Percentiles rank a stretch among this genome's conserved stretches.
Conservation (phyloP, 495 filamentous ascomycete species). For the Cetradonia linearis region DNA sequence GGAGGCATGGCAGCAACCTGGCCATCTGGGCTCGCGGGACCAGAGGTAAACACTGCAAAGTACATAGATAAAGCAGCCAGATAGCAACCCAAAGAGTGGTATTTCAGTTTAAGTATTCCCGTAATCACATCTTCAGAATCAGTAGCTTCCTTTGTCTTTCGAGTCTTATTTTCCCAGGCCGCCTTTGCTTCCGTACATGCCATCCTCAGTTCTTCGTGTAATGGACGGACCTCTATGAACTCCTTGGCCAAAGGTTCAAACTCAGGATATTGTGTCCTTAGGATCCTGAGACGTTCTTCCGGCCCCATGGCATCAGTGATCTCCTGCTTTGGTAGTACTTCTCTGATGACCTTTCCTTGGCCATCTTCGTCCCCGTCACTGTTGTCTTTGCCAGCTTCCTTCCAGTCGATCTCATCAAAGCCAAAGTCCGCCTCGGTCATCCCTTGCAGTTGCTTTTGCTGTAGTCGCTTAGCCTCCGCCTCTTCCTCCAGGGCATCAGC, state of each 20-base stretch:
- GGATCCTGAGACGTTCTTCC: slow-evolving; percentile 63
- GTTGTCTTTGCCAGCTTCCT: slow-evolving; percentile 37
- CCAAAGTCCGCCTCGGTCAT: slow-evolving; percentile 87
- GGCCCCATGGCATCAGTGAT: slow-evolving; percentile 68
- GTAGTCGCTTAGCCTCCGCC: slow-evolving; percentile 71
- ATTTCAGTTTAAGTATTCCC: slow-evolving; percentile 55
- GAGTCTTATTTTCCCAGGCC: slow-evolving; percentile 26
- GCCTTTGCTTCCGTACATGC: slow-evolving; percentile 47
- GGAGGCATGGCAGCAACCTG: slow-evolving; percentile 49
- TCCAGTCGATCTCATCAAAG: slow-evolving; percentile 83
- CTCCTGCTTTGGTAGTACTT: slow-evolving; percentile 70
- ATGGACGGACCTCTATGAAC: slow-evolving; percentile 58
- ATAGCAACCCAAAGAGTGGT: slow-evolving; percentile 70
- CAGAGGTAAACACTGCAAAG: slow-evolving; percentile 77
- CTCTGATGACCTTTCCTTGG: slow-evolving; percentile 52
- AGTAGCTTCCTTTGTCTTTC: neutral
- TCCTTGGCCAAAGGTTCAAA: slow-evolving; percentile 79
- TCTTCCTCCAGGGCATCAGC: slow-evolving; percentile 89
- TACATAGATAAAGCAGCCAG: slow-evolving; percentile 82
- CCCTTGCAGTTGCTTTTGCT: slow-evolving; percentile 75
- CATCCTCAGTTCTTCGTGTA: slow-evolving; percentile 46
- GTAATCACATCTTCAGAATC: slow-evolving; percentile 6
- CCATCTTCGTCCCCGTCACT: slow-evolving; percentile 32
- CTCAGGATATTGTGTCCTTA: slow-evolving; percentile 78
- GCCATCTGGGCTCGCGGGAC: slow-evolving; percentile 43